Percentiles rank a stretch among this genome's conserved stretches.
These are phyloP conservation scores for Blastomyces percursus DNA, from an alignment of 2,329 filamentous ascomycete species.

Conservation along the genomic window DNA sequence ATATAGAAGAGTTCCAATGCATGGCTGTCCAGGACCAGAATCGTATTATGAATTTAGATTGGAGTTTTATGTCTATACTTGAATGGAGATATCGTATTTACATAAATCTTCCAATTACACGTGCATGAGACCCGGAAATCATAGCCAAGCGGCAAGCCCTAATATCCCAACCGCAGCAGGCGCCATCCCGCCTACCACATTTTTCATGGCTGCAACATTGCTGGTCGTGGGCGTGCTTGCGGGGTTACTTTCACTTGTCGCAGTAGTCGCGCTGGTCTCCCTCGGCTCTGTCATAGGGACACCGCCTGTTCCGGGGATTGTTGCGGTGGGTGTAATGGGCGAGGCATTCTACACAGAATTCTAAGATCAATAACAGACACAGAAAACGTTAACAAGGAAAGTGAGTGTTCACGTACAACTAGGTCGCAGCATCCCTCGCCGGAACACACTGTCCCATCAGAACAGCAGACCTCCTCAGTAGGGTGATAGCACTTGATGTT, in stretches of 20 bases:
- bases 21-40: background rate
- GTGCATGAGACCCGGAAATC: background rate
- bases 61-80: background rate
- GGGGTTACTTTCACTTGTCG: background rate
- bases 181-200: background rate
- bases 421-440: constrained; percentile 7
- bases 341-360: background rate
- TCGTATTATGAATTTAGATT: background rate
- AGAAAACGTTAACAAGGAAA: background rate
- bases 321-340: background rate
- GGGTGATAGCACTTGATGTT: constrained; percentile 5
- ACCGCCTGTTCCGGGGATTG: background rate
- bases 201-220: constrained; percentile 2
- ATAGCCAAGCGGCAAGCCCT: constrained; percentile 2
- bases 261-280: background rate
- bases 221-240: background rate
- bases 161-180: background rate
- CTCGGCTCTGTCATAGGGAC: background rate
- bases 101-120: background rate
- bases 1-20: background rate
- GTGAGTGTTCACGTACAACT: constrained; percentile 2
- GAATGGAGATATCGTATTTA: background rate
- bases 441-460: constrained; percentile 5
- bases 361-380: background rate
- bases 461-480: constrained; percentile 3